Evolutionary conservation across 208 protist species (phyloP).

Genomic region (Endotrypanum monterogeii): DNA sequence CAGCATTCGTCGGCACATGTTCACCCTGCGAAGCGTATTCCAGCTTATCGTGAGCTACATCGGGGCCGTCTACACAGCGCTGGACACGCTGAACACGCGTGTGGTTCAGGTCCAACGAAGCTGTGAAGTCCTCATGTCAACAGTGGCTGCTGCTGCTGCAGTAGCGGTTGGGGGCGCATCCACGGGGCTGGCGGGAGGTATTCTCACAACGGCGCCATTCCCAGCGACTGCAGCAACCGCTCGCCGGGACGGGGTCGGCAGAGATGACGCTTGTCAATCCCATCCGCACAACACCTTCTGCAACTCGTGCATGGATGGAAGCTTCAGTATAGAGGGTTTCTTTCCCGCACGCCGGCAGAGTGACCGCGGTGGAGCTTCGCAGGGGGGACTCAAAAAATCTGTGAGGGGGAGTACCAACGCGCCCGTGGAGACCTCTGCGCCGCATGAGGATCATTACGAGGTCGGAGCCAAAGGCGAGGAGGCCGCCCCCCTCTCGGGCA

Average conservation of each 20-base stretch:
- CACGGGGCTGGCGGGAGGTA: background rate
- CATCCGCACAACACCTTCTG: conserved; percentile 27
- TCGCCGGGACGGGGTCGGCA: background rate
- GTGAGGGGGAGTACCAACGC: background rate
- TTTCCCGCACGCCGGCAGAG: background rate
- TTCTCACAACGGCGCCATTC: background rate
- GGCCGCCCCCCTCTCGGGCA: background rate
- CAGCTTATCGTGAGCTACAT: conserved; percentile 58
- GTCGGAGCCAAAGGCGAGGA: conserved; percentile 9
- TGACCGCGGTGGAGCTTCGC: background rate
- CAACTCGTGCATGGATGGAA: conserved; percentile 14
- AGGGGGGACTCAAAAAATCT: background rate
- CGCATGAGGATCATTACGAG: conserved; percentile 8
- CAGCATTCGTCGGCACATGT: conserved; percentile 44
- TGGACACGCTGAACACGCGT: conserved; percentile 52
- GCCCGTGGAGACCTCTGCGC: background rate
- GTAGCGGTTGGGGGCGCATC: background rate
- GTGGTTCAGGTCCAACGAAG: conserved; percentile 37
- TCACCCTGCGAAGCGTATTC: conserved; percentile 48
- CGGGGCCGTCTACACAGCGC: conserved; percentile 42
- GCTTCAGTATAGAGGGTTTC: background rate
- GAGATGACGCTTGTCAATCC: conserved; percentile 7
- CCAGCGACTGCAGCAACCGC: background rate
- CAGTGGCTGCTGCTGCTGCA: conserved; percentile 28
- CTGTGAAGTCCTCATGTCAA: conserved; percentile 36